Conservation (phyloP, 2,329 filamentous ascomycete species). For the Plenodomus lindquistii region DNA sequence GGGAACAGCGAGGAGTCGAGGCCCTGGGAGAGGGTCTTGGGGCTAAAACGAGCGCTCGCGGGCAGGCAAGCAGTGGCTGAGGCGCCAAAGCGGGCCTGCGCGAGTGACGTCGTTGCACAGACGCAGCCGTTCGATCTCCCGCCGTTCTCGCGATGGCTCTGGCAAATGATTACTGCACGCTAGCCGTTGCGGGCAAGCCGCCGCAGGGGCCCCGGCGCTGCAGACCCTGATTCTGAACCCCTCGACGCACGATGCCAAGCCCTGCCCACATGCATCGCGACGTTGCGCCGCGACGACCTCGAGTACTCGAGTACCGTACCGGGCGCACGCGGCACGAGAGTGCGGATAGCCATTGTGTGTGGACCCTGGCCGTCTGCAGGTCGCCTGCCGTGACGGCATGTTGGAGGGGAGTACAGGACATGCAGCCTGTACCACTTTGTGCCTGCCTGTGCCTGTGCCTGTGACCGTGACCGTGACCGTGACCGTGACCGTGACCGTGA, state of each 20-base stretch:
- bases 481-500: neutral
- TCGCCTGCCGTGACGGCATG: neutral
- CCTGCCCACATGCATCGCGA: neutral
- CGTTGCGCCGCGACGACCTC: neutral
- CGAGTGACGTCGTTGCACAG: constrained; percentile 17
- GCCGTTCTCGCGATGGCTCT: constrained; percentile 18
- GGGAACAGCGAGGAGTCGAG: constrained; percentile 7
- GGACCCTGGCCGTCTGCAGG: neutral
- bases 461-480: neutral
- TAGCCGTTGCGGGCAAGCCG: constrained; percentile 2
- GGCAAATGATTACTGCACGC: neutral
- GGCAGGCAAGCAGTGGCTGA: constrained; percentile 13
- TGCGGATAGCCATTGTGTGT: neutral
- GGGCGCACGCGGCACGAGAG: neutral
- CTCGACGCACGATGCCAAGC: neutral
- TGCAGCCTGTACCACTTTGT: neutral
- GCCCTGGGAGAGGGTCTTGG: constrained; percentile 3
- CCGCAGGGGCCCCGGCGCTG: constrained; percentile 6
- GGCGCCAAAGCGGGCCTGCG: constrained; percentile 1
- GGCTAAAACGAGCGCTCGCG: neutral
- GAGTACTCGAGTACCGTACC: neutral
- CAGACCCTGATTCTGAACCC: constrained; percentile 5
- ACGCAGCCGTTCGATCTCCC: constrained; percentile 13
- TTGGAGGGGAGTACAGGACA: too few relatives aligned
- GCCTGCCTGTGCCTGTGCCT: too few relatives aligned